Conservation (phyloP, 2,329 filamentous ascomycete genomes). For the Paraphoma sp. region DNA sequence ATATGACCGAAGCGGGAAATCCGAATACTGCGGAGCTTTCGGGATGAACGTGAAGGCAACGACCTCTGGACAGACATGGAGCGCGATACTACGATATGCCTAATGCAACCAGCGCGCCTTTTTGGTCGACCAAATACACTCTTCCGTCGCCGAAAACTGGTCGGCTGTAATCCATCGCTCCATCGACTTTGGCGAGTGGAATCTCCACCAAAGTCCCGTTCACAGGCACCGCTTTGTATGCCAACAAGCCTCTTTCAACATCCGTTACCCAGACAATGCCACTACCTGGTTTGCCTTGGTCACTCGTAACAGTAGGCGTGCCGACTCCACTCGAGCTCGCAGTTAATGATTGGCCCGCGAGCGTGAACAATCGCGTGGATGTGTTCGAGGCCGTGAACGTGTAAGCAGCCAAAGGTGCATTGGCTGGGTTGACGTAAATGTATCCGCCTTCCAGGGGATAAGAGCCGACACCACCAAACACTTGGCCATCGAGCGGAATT, state of each 20-base stretch:
- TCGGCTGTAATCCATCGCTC: conserved; percentile 49
- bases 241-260: conserved; percentile 47
- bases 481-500: conserved; percentile 22
- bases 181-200: conserved; percentile 46
- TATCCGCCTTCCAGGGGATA: conserved; percentile 37
- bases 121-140: conserved; percentile 32
- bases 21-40: not conserved
- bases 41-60: not conserved
- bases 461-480: conserved; percentile 29
- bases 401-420: conserved; percentile 37
- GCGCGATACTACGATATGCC: not conserved
- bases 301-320: conserved; percentile 47
- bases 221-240: conserved; percentile 50
- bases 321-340: conserved; percentile 39
- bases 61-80: not conserved
- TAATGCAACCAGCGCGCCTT: conserved; percentile 15
- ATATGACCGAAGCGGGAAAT: not conserved
- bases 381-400: conserved; percentile 22
- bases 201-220: conserved; percentile 47
- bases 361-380: conserved; percentile 29
- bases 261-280: conserved; percentile 50
- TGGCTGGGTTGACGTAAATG: conserved; percentile 38
- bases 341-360: conserved; percentile 34
- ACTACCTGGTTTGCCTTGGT: conserved; percentile 40
- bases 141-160: conserved; percentile 49